A percentile compares a stretch with the other conserved stretches of the same genome.
These are phyloP conservation scores for Neofusicoccum umdonicola DNA, from an alignment of 2,329 filamentous ascomycete genomes.

Conservation along the genomic window DNA sequence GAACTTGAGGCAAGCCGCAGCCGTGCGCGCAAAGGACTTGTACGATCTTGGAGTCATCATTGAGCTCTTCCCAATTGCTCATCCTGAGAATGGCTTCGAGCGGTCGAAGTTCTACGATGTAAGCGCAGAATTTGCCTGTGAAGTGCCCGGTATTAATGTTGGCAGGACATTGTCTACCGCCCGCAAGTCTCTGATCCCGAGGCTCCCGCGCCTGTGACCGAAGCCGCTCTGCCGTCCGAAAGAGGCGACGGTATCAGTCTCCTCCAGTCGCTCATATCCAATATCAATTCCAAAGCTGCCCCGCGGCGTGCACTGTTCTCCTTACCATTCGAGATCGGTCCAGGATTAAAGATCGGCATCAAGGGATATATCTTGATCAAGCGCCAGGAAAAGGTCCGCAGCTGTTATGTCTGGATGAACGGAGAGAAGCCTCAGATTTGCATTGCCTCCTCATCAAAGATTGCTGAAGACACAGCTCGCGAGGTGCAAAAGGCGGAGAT, in stretches of 20 bases:
- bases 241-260: slow-evolving; percentile 74
- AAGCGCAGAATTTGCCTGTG: slow-evolving; percentile 27
- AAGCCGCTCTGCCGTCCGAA: slow-evolving; percentile 60
- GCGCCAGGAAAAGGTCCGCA: slow-evolving; percentile 75
- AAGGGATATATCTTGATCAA: slow-evolving; percentile 92
- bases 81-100: slow-evolving; percentile 70
- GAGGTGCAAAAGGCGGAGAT: slow-evolving; percentile 78
- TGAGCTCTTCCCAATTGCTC: slow-evolving; percentile 86
- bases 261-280: slow-evolving; percentile 76
- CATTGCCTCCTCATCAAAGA: slow-evolving; percentile 67
- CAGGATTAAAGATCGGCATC: slow-evolving; percentile 79
- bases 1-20: slow-evolving; percentile 69
- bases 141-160: background rate
- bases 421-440: slow-evolving; percentile 84
- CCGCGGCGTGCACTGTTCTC: slow-evolving; percentile 84
- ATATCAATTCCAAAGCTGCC: slow-evolving; percentile 86
- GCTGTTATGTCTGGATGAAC: slow-evolving; percentile 82
- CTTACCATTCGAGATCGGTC: slow-evolving; percentile 82
- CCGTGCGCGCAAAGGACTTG: slow-evolving; percentile 86
- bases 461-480: slow-evolving; percentile 74
- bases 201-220: slow-evolving; percentile 54
- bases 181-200: slow-evolving; percentile 65
- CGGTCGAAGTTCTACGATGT: slow-evolving; percentile 88
- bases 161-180: slow-evolving; percentile 84
- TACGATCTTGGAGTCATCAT: slow-evolving; percentile 92